Evolutionary conservation across 2,329 filamentous ascomycete genomes (phyloP), one percentile per base, ranked within the genome.

Genomic region (Tolypocladium cylindrosporum): DNA sequence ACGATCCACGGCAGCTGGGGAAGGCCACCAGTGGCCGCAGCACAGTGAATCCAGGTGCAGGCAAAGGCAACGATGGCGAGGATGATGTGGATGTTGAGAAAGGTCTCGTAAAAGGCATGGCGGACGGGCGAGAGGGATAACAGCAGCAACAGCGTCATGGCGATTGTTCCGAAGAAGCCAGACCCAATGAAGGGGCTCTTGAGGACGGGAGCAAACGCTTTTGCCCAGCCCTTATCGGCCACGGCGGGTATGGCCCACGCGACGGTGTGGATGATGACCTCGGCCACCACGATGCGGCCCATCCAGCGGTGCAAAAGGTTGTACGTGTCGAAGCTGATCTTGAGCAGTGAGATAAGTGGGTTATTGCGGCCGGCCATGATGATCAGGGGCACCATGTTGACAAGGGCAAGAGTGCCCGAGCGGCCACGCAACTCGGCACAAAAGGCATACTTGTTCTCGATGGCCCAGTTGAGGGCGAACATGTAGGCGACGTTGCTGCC

Each of bases 51-150:
- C 81, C 87, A 94, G 10, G 92, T 85, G 66, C 86, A 87, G 58
- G 83, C 77, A 55, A 97, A 82, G 54, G 79, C 77, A 57, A 90
- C 68, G 41, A 87, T 72, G 43, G 87, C 91, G 55, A 96, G 75
- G 42, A 89, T 71, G 64, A 96, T 91, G 74, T 97, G 94, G 37
- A 88, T 74, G 69, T 89, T 90, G 65, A 97, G 81, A 75, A 99
- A 99, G 1, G 91, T 95, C 75, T 99, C 94, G 76, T 99, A 99
- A 71, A 96, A 97, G 43, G 92, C 91, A 72, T 97, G 93, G 61
- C 94, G 87, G 55, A 99, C 69, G 0, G 91, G 88, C 2, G 91
- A 93, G 57, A 89, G 76, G 11, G 91, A 87, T 36, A 87, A 77
- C 55, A 96, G 67, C 57, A 89, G 68, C 52, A 97, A 77, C 51